Conservation (phyloP, 148 eudicot genomes). For the Cornus florida region DNA sequence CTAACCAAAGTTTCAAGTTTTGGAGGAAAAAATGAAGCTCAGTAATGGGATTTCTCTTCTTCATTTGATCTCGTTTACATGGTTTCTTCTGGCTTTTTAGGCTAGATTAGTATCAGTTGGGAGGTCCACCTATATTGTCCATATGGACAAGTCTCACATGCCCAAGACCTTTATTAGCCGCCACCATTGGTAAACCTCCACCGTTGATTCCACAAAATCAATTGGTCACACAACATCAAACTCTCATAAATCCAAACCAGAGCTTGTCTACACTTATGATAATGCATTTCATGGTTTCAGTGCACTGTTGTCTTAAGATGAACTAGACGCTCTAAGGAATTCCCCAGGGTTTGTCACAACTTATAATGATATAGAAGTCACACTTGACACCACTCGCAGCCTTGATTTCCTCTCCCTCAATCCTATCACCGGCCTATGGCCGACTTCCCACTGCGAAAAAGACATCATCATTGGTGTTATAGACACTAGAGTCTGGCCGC, state of each 20-base stretch:
- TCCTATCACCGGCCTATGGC: slow-evolving; percentile 52
- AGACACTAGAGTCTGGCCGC: slow-evolving; percentile 74
- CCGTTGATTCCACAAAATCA: slow-evolving; percentile 34
- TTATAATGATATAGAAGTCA: slow-evolving; percentile 35
- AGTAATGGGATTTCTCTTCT: neutral
- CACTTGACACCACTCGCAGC: slow-evolving; percentile 52
- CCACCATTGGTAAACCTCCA: slow-evolving; percentile 65
- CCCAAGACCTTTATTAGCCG: slow-evolving; percentile 54
- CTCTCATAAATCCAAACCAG: slow-evolving; percentile 13
- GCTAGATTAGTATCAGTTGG: slow-evolving; percentile 6
- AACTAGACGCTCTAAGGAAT: slow-evolving; percentile 32
- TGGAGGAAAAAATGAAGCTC: neutral
- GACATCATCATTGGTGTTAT: slow-evolving; percentile 56
- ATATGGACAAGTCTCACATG: slow-evolving; percentile 64
- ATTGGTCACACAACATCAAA: neutral
- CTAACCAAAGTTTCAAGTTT: no score
- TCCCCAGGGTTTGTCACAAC: slow-evolving; percentile 42
- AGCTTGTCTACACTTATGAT: slow-evolving; percentile 42
- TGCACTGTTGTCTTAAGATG: slow-evolving; percentile 41
- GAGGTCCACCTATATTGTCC: slow-evolving; percentile 57
- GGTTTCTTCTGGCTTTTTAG: neutral
- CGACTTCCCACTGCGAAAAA: slow-evolving; percentile 46
- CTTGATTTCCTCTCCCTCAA: slow-evolving; percentile 47
- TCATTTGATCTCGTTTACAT: neutral
- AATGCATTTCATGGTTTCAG: slow-evolving; percentile 59